These are phyloP conservation scores for Vaccinium darrowii DNA, from an alignment of 148 eudicot genomes.

Conservation along the genomic window DNA sequence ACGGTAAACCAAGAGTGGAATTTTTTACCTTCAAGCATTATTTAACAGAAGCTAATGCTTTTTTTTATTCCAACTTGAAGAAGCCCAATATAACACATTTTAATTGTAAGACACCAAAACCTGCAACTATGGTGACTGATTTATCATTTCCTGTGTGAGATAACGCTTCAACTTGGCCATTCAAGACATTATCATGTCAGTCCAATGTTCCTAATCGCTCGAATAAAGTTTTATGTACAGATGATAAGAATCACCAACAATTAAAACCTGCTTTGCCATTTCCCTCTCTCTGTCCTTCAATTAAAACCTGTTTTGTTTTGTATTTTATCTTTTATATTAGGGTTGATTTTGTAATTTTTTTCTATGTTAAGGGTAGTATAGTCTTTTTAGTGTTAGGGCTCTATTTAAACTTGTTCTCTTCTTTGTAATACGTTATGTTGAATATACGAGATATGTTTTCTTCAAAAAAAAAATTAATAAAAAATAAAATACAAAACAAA, in stretches of 20 bases:
- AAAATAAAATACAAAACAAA: too few species aligned
- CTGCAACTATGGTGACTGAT: neutral
- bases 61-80: neutral
- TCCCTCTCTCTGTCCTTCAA: neutral
- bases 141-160: neutral
- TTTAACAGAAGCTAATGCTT: neutral
- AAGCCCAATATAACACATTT: neutral
- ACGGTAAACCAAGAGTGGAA: constrained; percentile 3
- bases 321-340: too few species aligned
- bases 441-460: too few species aligned
- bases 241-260: neutral
- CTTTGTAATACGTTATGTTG: too few species aligned
- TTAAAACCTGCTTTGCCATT: constrained; percentile 3
- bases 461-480: too few species aligned
- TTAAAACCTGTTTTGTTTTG: neutral
- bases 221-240: neutral
- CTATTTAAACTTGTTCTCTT: too few species aligned
- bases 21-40: neutral
- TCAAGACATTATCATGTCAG: neutral
- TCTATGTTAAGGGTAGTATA: too few species aligned
- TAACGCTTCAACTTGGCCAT: neutral
- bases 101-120: neutral
- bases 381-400: too few species aligned
- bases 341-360: too few species aligned
- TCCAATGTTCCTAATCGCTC: neutral